phyloP scores from a whole-genome alignment of 805 yeast genomes.

The Diddensiella santjacobensis region DNA sequence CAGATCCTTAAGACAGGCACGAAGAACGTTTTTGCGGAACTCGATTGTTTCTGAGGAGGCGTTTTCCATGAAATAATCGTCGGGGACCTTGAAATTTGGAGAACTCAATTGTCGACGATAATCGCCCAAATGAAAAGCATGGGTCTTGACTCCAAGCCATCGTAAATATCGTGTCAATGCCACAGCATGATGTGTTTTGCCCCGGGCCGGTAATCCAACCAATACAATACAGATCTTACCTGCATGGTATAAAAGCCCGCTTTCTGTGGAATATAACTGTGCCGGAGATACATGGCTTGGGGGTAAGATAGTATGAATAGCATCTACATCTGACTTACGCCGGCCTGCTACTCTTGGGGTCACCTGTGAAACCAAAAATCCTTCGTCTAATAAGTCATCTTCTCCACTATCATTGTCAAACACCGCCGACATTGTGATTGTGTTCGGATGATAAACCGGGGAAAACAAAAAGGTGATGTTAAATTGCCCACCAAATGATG shows the following conservation, averaged over 20 bases:
- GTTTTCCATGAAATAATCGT: constrained; percentile 64
- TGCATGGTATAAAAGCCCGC: constrained; percentile 91
- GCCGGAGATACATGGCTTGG: constrained; percentile 79
- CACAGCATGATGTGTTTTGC: constrained; percentile 90
- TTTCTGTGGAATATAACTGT: constrained; percentile 86
- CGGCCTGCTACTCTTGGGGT: constrained; percentile 4
- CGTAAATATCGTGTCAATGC: constrained; percentile 86
- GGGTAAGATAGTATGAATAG: constrained; percentile 20
- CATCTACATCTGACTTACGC: constrained; percentile 24
- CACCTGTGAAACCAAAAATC: neutral
- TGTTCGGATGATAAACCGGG: too few species aligned
- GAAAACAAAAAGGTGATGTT: too few species aligned
- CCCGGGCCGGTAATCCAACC: constrained; percentile 93
- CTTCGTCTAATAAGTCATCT: neutral
- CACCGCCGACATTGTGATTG: neutral
- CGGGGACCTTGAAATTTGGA: constrained; percentile 50
- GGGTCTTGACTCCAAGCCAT: constrained; percentile 94
- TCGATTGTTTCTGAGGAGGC: constrained; percentile 43
- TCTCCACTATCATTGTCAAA: neutral
- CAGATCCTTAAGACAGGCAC: constrained; percentile 67
- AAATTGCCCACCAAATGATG: too few species aligned
- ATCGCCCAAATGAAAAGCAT: constrained; percentile 87
- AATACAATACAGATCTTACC: constrained; percentile 86
- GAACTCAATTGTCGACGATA: constrained; percentile 54
- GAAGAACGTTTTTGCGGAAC: constrained; percentile 55